A percentile compares a stretch with the other conserved stretches of the same genome.
phyloP scores from a whole-genome alignment of 1,139 yeast genomes.

The Candida sp. region DNA sequence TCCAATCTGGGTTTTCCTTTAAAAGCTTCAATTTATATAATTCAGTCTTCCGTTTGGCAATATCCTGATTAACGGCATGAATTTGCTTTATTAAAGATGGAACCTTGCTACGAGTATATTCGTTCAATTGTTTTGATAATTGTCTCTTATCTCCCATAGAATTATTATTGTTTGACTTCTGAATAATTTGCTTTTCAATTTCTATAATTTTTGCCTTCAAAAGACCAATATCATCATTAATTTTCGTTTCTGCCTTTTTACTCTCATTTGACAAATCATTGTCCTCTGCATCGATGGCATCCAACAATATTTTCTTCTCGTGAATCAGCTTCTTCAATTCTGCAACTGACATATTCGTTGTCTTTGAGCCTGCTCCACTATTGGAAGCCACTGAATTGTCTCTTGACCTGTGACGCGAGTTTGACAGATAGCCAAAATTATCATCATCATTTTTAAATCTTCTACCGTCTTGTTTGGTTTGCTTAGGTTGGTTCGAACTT shows the following conservation, averaged over 20 bases:
- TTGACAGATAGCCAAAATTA: conserved; percentile 61
- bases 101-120: conserved; percentile 57
- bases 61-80: conserved; percentile 59
- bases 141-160: conserved; percentile 36
- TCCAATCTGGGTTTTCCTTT: conserved; percentile 61
- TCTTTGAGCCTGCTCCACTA: conserved; percentile 19
- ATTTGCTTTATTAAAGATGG: conserved; percentile 68
- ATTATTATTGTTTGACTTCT: conserved; percentile 22
- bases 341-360: conserved; percentile 34
- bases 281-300: conserved; percentile 71
- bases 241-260: conserved; percentile 19
- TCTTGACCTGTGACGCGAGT: conserved; percentile 57
- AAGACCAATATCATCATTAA: conserved; percentile 52
- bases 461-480: conserved; percentile 45
- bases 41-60: conserved; percentile 66
- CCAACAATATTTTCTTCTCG: conserved; percentile 67
- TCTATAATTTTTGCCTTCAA: conserved; percentile 60
- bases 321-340: conserved; percentile 61
- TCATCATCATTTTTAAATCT: conserved; percentile 70
- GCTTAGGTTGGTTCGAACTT: conserved; percentile 13
- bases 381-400: conserved; percentile 14
- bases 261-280: conserved; percentile 35
- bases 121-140: conserved; percentile 50
- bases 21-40: conserved; percentile 52
- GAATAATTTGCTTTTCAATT: conserved; percentile 47